These are phyloP conservation scores for Colletotrichum orchidophilum DNA, from an alignment of 2,329 filamentous ascomycete species.

Conservation along the genomic window DNA sequence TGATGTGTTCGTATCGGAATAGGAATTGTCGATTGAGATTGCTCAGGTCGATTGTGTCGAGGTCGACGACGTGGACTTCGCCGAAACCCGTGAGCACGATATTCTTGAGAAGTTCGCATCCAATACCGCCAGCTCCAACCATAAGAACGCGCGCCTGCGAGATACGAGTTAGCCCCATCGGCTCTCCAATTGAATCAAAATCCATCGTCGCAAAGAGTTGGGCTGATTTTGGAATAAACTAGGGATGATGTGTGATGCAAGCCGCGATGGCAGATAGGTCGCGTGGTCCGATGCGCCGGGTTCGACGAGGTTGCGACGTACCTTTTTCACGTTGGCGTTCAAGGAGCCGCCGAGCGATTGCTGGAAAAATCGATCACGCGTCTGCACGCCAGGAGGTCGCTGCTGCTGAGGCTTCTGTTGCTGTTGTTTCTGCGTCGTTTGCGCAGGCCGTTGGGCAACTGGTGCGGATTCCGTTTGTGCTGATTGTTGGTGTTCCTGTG, in stretches of 20 bases:
- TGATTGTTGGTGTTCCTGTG: conserved; percentile 9
- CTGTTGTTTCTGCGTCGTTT: conserved; percentile 33
- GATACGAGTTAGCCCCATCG: conserved; percentile 44
- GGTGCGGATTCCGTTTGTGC: conserved; percentile 12
- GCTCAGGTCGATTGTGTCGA: conserved; percentile 97
- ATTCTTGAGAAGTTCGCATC: conserved; percentile 97
- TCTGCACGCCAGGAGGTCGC: conserved; percentile 36
- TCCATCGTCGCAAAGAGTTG: background rate
- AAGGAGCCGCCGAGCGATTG: conserved; percentile 74
- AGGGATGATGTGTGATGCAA: background rate
- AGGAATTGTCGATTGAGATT: conserved; percentile 98
- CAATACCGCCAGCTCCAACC: conserved; percentile 96
- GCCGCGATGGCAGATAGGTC: background rate
- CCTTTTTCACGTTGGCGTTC: conserved; percentile 75
- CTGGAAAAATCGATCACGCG: conserved; percentile 65
- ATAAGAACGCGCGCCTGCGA: conserved; percentile 85
- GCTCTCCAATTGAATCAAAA: conserved; percentile 3
- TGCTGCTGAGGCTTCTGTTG: conserved; percentile 16
- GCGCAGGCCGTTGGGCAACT: conserved; percentile 18
- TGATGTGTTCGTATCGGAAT: conserved; percentile 96
- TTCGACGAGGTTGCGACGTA: conserved; percentile 48
- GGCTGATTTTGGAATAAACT: background rate
- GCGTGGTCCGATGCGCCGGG: conserved; percentile 32
- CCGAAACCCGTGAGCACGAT: conserved; percentile 91
- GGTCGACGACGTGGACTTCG: conserved; percentile 93